A percentile compares a stretch with the other conserved stretches of the same genome.
phyloP scores from a whole-genome alignment of 2,329 filamentous ascomycete genomes.

The Penicillium vulpinum region DNA sequence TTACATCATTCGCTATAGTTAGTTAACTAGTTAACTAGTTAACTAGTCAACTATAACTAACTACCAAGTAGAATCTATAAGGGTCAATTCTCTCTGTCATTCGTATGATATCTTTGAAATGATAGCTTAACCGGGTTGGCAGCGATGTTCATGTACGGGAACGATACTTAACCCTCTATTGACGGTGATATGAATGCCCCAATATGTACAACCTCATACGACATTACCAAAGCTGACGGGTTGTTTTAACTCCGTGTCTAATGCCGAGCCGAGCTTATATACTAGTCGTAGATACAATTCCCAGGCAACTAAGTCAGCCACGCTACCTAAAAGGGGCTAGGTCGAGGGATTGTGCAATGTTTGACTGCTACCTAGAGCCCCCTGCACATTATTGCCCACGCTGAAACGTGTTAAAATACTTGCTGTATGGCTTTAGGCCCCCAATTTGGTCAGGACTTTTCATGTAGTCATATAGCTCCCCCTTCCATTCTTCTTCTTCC shows the following conservation, averaged over 20 bases:
- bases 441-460: no score
- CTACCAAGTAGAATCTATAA: no score
- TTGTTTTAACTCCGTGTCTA: background rate
- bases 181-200: background rate
- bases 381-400: background rate
- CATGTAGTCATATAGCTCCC: no score
- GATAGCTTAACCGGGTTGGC: background rate
- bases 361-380: background rate
- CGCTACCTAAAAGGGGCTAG: background rate
- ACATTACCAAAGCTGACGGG: background rate
- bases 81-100: background rate
- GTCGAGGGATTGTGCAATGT: background rate
- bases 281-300: no score
- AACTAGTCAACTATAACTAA: no score
- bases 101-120: background rate
- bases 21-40: no score
- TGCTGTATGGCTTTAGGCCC: no score
- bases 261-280: background rate
- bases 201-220: background rate
- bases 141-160: accelerated
- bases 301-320: background rate
- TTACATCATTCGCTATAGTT: background rate
- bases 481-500: no score
- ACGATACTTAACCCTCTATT: no score
- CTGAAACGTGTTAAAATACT: background rate